Conservation (phyloP, 257 asterid genomes). For the Thymus quinquecostatus region DNA sequence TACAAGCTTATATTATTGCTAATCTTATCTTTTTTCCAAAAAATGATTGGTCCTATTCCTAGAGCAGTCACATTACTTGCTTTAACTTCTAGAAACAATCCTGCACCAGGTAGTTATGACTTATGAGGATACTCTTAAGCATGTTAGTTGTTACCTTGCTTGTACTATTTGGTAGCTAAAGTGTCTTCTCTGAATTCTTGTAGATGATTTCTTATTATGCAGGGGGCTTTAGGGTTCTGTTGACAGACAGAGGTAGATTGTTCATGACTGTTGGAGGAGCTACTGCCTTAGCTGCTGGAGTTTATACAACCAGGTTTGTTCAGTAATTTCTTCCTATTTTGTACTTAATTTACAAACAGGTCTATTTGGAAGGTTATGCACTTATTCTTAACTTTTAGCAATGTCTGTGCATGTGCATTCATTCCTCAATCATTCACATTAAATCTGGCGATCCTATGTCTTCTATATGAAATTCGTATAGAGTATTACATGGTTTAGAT, state of each 20-base stretch:
- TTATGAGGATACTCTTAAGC: slow-evolving; percentile 14
- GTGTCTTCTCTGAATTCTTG: slow-evolving; percentile 16
- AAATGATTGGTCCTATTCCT: neutral
- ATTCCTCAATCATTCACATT: slow-evolving; percentile 14
- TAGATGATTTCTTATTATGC: slow-evolving; percentile 33
- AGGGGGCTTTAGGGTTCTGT: slow-evolving; percentile 79
- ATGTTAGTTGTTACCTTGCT: slow-evolving; percentile 4
- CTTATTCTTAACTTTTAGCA: neutral
- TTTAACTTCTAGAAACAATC: slow-evolving; percentile 14
- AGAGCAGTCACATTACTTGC: neutral
- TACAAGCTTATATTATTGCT: neutral
- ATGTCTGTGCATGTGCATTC: slow-evolving; percentile 11
- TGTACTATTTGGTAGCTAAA: slow-evolving; percentile 9
- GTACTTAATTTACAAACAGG: neutral
- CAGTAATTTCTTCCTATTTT: slow-evolving; percentile 13
- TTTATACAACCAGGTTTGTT: slow-evolving; percentile 87
- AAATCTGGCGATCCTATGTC: slow-evolving; percentile 11
- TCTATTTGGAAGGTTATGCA: slow-evolving; percentile 15
- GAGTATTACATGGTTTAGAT: neutral
- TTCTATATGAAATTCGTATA: neutral
- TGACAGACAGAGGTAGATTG: slow-evolving; percentile 87
- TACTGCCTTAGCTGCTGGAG: slow-evolving; percentile 98
- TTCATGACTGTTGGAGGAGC: slow-evolving; percentile 93
- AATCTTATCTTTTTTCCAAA: neutral
- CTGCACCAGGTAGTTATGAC: slow-evolving; percentile 7